phyloP scores from a whole-genome alignment of 2,329 filamentous ascomycete genomes.

The Pyrenophora teres region DNA sequence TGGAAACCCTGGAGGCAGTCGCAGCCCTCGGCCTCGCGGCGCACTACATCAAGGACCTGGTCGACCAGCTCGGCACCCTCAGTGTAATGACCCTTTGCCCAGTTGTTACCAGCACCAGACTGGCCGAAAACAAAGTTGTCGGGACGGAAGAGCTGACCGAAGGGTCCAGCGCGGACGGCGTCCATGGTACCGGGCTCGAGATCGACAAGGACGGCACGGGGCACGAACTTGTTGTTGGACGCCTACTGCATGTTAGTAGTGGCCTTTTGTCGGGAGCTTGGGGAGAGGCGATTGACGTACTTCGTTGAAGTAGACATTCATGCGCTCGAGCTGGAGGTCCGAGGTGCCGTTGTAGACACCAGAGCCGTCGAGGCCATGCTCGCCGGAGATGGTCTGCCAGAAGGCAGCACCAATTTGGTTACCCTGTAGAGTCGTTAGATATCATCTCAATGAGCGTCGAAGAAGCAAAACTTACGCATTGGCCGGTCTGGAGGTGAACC shows the following conservation, averaged over 20 bases:
- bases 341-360: conserved; percentile 98
- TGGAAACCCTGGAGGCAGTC: conserved; percentile 99
- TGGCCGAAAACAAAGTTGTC: conserved; percentile 99
- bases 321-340: conserved; percentile 98
- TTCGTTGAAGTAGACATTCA: conserved; percentile 99
- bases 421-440: conserved; percentile 66
- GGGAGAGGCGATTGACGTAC: conserved; percentile 51
- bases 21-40: conserved; percentile 97
- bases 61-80: conserved; percentile 99
- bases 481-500: conserved; percentile 99
- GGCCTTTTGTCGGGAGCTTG: conserved; percentile 6
- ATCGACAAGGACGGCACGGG: conserved; percentile 98
- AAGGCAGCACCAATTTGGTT: conserved; percentile 99
- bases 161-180: conserved; percentile 95
- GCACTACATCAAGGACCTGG: conserved; percentile 96
- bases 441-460: conserved; percentile 12
- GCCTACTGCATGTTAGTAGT: conserved; percentile 62
- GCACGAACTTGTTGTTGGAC: conserved; percentile 98
- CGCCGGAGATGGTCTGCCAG: conserved; percentile 71
- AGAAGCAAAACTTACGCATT: conserved; percentile 76
- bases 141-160: conserved; percentile 98
- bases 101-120: conserved; percentile 99
- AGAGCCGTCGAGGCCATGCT: conserved; percentile 95
- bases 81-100: conserved; percentile 99
- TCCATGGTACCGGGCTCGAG: conserved; percentile 99